Percentiles rank a stretch among this genome's conserved stretches.
Evolutionary conservation across 1,284 basidiomycete genomes (phyloP).

Genomic region (Irpex rosettiformis): DNA sequence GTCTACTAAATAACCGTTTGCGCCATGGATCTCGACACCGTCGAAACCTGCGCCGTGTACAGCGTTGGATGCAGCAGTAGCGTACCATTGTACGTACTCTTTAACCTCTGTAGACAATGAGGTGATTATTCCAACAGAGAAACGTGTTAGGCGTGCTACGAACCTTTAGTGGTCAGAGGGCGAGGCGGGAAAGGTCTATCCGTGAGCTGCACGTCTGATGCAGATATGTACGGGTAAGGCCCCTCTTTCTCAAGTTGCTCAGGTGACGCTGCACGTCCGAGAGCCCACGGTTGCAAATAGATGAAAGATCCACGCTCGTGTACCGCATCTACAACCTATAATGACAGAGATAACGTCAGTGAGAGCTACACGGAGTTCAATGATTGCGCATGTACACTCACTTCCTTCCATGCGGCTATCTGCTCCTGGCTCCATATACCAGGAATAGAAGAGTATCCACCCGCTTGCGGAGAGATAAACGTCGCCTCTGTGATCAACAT

Average conservation of each 20-base stretch:
- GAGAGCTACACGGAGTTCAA: no score
- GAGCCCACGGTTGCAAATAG: constrained; percentile 44
- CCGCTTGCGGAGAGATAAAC: constrained; percentile 35
- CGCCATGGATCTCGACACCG: constrained; percentile 7
- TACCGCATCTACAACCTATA: constrained; percentile 26
- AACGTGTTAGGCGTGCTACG: neutral
- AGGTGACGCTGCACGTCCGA: constrained; percentile 36
- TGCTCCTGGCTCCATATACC: constrained; percentile 41
- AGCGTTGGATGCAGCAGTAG: neutral
- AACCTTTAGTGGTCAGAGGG: constrained; percentile 28
- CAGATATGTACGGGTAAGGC: constrained; percentile 29
- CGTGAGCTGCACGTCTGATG: constrained; percentile 39
- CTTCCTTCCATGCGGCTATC: constrained; percentile 40
- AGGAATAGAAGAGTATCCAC: constrained; percentile 33
- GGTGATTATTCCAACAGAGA: neutral
- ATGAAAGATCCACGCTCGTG: constrained; percentile 36
- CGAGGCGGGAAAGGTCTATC: constrained; percentile 26
- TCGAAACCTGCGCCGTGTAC: constrained; percentile 8
- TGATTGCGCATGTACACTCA: constrained; percentile 17
- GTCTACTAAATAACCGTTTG: constrained; percentile 5
- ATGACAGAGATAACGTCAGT: neutral
- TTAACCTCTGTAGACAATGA: constrained; percentile 32
- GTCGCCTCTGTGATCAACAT: constrained; percentile 46
- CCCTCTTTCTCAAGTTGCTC: constrained; percentile 26
- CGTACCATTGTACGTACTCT: constrained; percentile 2